Evolutionary conservation across 345 rosid species (phyloP).

Genomic region (Dimocarpus longan): DNA sequence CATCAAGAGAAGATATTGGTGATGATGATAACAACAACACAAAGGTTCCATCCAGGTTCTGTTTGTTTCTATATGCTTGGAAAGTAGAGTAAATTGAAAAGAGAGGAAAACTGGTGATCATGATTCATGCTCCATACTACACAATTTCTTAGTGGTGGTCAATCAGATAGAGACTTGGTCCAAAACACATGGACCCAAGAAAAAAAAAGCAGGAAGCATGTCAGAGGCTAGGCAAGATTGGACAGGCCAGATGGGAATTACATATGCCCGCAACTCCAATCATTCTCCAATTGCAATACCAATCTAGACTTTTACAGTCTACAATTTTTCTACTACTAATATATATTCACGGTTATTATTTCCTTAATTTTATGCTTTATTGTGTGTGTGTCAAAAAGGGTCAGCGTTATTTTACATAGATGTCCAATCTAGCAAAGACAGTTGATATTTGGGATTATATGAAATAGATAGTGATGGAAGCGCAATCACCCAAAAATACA

Average conservation of each 20-base stretch:
- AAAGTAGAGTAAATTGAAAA: slow-evolving; percentile 33
- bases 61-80: slow-evolving; percentile 59
- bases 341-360: neutral
- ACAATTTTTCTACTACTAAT: neutral
- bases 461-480: slow-evolving; percentile 21
- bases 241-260: slow-evolving; percentile 27
- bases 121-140: neutral
- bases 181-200: slow-evolving; percentile 35
- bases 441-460: slow-evolving; percentile 7
- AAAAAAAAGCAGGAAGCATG: slow-evolving; percentile 33
- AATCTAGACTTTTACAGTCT: neutral
- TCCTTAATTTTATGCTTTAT: neutral
- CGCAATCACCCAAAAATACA: neutral
- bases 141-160: neutral
- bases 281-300: slow-evolving; percentile 23
- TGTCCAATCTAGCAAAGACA: slow-evolving; percentile 15
- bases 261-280: slow-evolving; percentile 17
- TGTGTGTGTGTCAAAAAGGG: neutral
- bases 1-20: slow-evolving; percentile 12
- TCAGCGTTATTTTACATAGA: neutral
- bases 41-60: slow-evolving; percentile 40
- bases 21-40: slow-evolving; percentile 12
- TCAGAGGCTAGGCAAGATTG: slow-evolving; percentile 23
- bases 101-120: slow-evolving; percentile 1
- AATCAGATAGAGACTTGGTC: slow-evolving; percentile 1